A percentile compares a stretch with the other conserved stretches of the same genome.
These are phyloP conservation scores for Citrus medica DNA, from an alignment of 345 rosid species.

Conservation along the genomic window DNA sequence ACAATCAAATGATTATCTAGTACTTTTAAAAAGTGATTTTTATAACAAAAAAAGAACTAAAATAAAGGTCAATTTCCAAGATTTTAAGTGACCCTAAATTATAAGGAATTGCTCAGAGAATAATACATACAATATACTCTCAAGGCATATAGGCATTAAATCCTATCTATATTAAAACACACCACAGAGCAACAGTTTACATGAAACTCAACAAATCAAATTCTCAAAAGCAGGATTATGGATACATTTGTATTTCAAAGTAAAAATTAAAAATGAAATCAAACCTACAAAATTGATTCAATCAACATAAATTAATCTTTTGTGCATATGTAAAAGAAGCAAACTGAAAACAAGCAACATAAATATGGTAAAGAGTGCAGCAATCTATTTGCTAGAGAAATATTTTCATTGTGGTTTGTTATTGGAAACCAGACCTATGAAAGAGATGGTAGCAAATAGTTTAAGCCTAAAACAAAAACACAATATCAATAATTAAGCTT, in stretches of 20 bases:
- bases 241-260: background rate
- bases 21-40: conserved; percentile 62
- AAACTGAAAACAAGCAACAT: too few species aligned
- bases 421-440: too few species aligned
- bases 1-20: conserved; percentile 83
- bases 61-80: conserved; percentile 7
- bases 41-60: background rate
- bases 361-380: too few species aligned
- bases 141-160: background rate
- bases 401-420: too few species aligned
- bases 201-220: background rate
- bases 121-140: background rate
- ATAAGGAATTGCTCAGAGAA: background rate
- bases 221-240: background rate
- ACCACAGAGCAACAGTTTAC: background rate
- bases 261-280: background rate
- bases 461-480: too few species aligned
- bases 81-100: background rate
- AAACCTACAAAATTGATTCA: background rate
- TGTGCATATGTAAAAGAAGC: too few species aligned
- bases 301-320: background rate
- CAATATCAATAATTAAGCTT: too few species aligned
- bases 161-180: background rate
- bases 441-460: too few species aligned
- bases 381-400: too few species aligned